Conservation (phyloP, 345 rosid species). For the Noccaea caerulescens region DNA sequence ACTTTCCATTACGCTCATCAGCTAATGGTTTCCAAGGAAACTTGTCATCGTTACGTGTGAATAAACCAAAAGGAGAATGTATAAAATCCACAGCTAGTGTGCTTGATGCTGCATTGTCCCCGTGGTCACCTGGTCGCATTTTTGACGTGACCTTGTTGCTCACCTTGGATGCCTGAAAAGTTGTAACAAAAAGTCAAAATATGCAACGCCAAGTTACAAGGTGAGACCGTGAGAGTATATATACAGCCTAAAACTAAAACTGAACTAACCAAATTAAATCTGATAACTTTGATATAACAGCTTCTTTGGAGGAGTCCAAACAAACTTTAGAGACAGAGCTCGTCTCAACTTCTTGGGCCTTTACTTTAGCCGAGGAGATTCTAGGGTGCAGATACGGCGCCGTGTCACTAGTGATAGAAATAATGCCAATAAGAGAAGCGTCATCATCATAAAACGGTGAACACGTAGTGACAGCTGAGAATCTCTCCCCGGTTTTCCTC, state of each 20-base stretch:
- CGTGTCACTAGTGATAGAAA: conserved; percentile 70
- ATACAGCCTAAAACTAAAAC: too few species aligned
- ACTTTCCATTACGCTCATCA: conserved; percentile 76
- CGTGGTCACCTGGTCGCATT: conserved; percentile 65
- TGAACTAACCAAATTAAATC: conserved; percentile 84
- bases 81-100: conserved; percentile 78
- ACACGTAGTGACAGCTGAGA: conserved; percentile 63
- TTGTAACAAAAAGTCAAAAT: conserved; percentile 39
- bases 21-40: conserved; percentile 51
- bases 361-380: conserved; percentile 42
- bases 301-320: conserved; percentile 83
- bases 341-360: conserved; percentile 54
- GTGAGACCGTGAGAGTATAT: conserved; percentile 16
- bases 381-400: conserved; percentile 55
- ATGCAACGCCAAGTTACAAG: conserved; percentile 34
- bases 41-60: conserved; percentile 59
- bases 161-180: conserved; percentile 72
- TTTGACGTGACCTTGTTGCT: conserved; percentile 84
- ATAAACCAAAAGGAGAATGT: conserved; percentile 64
- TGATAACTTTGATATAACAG: conserved; percentile 80
- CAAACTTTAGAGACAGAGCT: conserved; percentile 67
- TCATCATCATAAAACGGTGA: conserved; percentile 82
- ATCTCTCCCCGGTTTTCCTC: conserved; percentile 72
- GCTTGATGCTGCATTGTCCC: conserved; percentile 84
- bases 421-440: conserved; percentile 71